Conservation (phyloP, 345 rosid species). For the Populus euphratica region DNA sequence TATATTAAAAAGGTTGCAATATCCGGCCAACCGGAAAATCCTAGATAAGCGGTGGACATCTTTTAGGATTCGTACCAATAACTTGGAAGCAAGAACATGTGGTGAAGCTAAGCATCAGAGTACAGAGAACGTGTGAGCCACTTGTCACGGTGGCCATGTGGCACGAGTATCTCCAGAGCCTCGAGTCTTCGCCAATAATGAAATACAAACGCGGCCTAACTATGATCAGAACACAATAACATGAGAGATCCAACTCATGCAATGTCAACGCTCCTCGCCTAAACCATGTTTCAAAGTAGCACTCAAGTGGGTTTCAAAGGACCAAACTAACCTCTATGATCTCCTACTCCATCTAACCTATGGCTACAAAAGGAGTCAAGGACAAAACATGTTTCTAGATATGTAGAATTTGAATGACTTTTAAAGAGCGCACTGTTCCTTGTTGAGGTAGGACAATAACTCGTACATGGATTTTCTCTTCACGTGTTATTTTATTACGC, state of each 20-base stretch:
- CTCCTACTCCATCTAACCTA: not conserved
- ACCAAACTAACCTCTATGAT: constrained; percentile 15
- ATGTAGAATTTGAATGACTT: not conserved
- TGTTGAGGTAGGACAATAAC: not conserved
- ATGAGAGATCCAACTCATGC: not conserved
- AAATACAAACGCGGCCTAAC: not conserved
- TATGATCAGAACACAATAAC: not conserved
- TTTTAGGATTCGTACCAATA: not conserved
- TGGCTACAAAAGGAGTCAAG: not conserved
- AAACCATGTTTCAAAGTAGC: constrained; percentile 2
- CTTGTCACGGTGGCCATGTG: not conserved
- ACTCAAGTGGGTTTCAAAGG: constrained; percentile 2
- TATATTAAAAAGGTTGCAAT: not conserved
- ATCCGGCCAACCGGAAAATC: not conserved
- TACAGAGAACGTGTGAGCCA: constrained; percentile 7
- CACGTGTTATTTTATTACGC: too few species aligned
- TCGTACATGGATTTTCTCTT: too few species aligned
- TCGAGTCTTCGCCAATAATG: not conserved
- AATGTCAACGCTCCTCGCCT: constrained; percentile 20
- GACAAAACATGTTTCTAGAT: too few species aligned
- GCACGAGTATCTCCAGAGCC: constrained; percentile 1
- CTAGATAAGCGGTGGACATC: not conserved
- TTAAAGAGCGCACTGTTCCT: not conserved
- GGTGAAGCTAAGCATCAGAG: not conserved
- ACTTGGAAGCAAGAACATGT: constrained; percentile 19